Evolutionary conservation across 495 filamentous ascomycete genomes (phyloP), one percentile per base, ranked within the genome.

Genomic region (Ascodesmis nigricans): DNA sequence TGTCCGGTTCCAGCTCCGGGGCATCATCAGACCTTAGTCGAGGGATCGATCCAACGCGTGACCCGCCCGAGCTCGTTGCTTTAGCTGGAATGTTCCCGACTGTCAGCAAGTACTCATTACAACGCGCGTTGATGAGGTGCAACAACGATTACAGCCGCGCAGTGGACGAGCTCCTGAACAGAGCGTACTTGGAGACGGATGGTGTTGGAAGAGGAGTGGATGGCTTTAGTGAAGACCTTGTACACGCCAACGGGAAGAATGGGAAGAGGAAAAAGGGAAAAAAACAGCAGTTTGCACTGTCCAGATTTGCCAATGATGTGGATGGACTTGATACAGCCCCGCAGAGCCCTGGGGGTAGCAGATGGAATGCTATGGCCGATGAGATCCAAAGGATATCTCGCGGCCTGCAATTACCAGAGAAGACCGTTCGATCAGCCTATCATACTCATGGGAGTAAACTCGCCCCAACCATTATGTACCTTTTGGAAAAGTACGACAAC

Each of bases 121-220:
- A 58, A 23, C 64, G 66, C 35, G 65, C 65, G 0, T 54, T 93
- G 29, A 65, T 67, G 46, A 75, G 77, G 40, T 64, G 57, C 29
- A 56, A 65, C 25, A 63, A 68, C 2, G 64, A 78, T 46, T 59
- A 71, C 13, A 61, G 62, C n/a, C 61, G 62, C 13, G 67, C 81
- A 1, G 71, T 90, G 42, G 81, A 97, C 49, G 71, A 79, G 30
- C 59, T 97, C 2, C 61, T 92, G 7, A 87, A 73, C 36, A 60
- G 73, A 4, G 63, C 71, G 6, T 78, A 68, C 49, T 68, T 92
- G 10, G 65, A 75, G 25, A 62, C 78, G 21, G 55, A 58, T 2
- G 58, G 63, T 15, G 44, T 53, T 1, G 46, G 42, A 3, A 80
- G 75, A 49, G 78, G 83, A 1, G 57, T 92, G 7, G 80, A 93